Evolutionary conservation across 2,329 filamentous ascomycete genomes (phyloP), one percentile per base, ranked within the genome.

Genomic region (Colletotrichum magnum): DNA sequence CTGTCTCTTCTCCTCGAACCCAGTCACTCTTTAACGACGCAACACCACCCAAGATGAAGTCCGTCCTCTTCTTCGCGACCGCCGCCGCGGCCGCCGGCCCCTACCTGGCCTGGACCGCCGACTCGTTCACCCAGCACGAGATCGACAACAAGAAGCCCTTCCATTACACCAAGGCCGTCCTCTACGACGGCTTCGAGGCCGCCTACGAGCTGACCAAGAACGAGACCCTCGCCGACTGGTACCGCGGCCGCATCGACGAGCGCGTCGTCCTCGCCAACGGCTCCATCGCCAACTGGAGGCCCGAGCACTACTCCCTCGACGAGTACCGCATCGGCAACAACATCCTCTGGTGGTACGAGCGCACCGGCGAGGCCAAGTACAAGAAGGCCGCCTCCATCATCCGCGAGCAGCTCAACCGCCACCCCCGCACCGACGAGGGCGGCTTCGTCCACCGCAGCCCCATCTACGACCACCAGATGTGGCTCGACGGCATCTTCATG

Each of bases 401-500:
- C 52, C 79, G 84, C 13, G 73, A 77, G n/a, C 83, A 86, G 72
- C 74, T 89, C 10, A 76, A 87, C 70, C 75, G 79, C 47, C 85
- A 87, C 70, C 85, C 85, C 5, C 81, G 87, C 13, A 89, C 84
- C 0, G 74, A 82, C 0, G 75, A 79, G 1, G 87, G 87, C n/a
- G 87, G 87, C 2, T 87, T 89, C 79, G 89, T 86, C 85, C 87
- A 89, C 72, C 73, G 77, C 3, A 41, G 39, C 56, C 77, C 84
- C 39, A 76, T 79, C 5, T 87, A 87, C 70, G 80, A 79, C 15
- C 81, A 87, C 72, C 85, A 89, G 73, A 88, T 88, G 86, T 88
- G 87, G 87, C 81, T 89, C 0, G 86, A 88, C 72, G 87, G 87
- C 2, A 84, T 86, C 41, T 87, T 80, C 76, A 86, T 86, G 84